Percentiles rank a stretch among this genome's conserved stretches.
phyloP scores from a whole-genome alignment of 1,139 yeast genomes.

The Protomyces inouyei region DNA sequence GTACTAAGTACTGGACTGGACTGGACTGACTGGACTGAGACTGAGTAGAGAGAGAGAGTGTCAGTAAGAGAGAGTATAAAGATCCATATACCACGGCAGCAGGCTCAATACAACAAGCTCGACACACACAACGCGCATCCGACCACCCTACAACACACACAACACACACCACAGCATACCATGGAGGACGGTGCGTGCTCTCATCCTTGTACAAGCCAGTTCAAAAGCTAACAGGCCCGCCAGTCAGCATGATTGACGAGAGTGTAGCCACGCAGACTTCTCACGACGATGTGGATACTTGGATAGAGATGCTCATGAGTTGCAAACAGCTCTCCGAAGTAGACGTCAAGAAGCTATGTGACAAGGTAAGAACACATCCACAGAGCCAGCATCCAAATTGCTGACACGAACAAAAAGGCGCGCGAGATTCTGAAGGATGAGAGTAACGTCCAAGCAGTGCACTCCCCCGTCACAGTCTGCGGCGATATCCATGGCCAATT shows the following conservation, averaged over 20 bases:
- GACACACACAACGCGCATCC: no score
- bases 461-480: constrained; percentile 77
- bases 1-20: background rate
- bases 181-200: constrained; percentile 16
- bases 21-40: background rate
- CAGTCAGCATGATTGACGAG: constrained; percentile 26
- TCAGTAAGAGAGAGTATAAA: background rate
- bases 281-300: constrained; percentile 59
- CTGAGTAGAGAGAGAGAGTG: background rate
- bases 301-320: constrained; percentile 73
- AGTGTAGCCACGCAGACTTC: constrained; percentile 8
- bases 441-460: constrained; percentile 81
- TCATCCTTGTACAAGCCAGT: background rate
- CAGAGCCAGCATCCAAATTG: no score
- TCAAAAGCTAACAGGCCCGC: background rate
- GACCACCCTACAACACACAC: no score
- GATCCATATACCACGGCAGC: no score
- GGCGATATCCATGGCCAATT: constrained; percentile 98
- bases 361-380: constrained; percentile 49
- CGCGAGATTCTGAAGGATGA: constrained; percentile 38
- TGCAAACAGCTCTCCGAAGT: constrained; percentile 80
- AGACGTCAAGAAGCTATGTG: constrained; percentile 73
- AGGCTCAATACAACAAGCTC: no score
- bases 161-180: background rate
- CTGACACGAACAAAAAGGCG: constrained; percentile 31